Conservation (phyloP, 2,329 filamentous ascomycete genomes). For the Fusarium albosuccineum region DNA sequence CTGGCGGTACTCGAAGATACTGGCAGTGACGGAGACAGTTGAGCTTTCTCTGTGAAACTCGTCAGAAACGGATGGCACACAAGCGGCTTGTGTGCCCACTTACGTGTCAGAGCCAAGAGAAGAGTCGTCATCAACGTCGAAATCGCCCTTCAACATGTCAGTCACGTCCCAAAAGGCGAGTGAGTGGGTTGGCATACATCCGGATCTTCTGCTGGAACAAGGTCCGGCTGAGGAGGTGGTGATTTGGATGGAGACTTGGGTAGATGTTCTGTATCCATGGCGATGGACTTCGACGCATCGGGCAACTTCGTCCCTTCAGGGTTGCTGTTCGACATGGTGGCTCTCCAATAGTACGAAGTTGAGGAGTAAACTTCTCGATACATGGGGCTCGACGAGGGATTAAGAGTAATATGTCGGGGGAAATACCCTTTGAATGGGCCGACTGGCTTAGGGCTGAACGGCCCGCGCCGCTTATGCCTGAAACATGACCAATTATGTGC, state of each 20-base stretch:
- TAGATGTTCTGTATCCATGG: no score
- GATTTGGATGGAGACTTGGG: not conserved
- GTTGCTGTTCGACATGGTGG: no score
- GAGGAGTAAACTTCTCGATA: no score
- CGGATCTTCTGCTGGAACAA: not conserved
- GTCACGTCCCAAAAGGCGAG: not conserved
- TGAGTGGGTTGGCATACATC: not conserved
- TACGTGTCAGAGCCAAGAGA: not conserved
- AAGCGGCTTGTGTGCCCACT: not conserved
- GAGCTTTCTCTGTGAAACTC: not conserved
- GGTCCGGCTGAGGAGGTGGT: not conserved
- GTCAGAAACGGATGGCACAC: not conserved
- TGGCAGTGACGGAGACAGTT: conserved; percentile 7
- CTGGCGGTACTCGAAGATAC: conserved; percentile 2
- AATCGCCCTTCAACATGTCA: not conserved
- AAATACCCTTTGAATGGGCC: no score
- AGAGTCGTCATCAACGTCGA: not conserved
- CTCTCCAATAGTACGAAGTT: no score
- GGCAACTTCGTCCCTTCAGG: no score
- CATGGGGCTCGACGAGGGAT: no score
- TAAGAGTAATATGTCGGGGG: no score
- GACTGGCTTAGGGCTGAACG: no score
- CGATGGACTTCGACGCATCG: no score
- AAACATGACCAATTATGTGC: no score
- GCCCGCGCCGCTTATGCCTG: no score